Percentiles rank a stretch among this genome's conserved stretches.
Conservation (phyloP, 1,284 basidiomycete species). For the Rhodotorula sp. region DNA sequence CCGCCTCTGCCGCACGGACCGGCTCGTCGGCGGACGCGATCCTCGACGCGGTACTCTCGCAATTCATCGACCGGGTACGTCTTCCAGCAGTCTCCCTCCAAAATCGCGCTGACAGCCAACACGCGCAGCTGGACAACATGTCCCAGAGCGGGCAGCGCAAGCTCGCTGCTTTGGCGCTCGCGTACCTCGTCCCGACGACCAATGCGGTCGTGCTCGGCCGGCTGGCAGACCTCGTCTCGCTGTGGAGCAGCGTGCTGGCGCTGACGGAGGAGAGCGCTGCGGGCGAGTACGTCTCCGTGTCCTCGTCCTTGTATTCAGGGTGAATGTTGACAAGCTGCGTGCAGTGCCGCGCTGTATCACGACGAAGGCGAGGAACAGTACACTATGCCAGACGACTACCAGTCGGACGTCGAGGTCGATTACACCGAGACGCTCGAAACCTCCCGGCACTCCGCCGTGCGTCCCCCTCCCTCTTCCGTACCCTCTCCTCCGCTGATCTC, state of each 20-base stretch:
- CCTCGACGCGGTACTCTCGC: slow-evolving; percentile 23
- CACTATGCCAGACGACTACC: slow-evolving; percentile 40
- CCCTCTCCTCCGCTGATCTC: neutral
- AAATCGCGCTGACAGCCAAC: neutral
- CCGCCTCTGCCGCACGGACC: slow-evolving; percentile 17
- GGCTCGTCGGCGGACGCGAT: slow-evolving; percentile 29
- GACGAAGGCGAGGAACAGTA: slow-evolving; percentile 15
- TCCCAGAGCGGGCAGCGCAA: slow-evolving; percentile 44
- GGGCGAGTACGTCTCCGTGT: slow-evolving; percentile 43
- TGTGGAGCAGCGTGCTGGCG: slow-evolving; percentile 43
- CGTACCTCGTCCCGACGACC: slow-evolving; percentile 31
- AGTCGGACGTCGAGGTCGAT: slow-evolving; percentile 38
- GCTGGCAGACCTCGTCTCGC: slow-evolving; percentile 39
- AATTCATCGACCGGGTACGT: slow-evolving; percentile 43
- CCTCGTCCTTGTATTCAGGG: no score
- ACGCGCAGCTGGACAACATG: slow-evolving; percentile 45
- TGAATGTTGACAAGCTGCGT: neutral
- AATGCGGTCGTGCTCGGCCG: slow-evolving; percentile 31
- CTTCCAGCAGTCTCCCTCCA: neutral
- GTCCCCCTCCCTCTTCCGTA: neutral
- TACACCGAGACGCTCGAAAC: slow-evolving; percentile 39
- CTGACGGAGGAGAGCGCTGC: slow-evolving; percentile 43
- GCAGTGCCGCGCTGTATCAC: slow-evolving; percentile 43
- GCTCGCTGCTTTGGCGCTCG: slow-evolving; percentile 44
- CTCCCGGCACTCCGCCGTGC: slow-evolving; percentile 30